Evolutionary conservation across 1,284 basidiomycete species (phyloP), one percentile per base, ranked within the genome.

Genomic region (Megacollybia platyphylla): DNA sequence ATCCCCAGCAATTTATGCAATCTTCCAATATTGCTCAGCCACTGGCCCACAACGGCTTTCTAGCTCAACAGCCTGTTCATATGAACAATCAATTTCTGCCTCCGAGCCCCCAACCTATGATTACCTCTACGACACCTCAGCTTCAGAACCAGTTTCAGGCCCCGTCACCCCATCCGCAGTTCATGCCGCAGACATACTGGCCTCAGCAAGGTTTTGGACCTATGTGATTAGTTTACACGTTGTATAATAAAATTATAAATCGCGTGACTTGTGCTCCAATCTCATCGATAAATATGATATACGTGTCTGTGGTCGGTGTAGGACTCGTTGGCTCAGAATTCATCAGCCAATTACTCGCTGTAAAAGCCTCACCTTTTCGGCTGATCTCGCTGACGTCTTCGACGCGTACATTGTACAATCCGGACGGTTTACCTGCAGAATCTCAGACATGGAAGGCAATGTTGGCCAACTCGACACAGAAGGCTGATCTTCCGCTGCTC

Each of bases 271-370:
- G 20, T 24, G 15, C 15, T 24, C 3, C 20, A 3, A 24, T 24
- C 5, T 24, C 20, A 24, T 24, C 20, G 20, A 24, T 24, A 5
- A 24, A 24, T 5, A 24, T 24, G 20, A 57, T 79, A 47, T 63
- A 71, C 43, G 75, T 93, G 44, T 87, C 87, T 38, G 71, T 93
- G 49, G 69, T 94, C 46, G 91, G 91, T 47, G 73, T 88, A 36
- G 91, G 91, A 9, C 82, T 91, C 44, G 92, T 96, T 40, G 92
- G 92, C 37, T 70, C 75, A 36, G 87, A 90, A 57, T 76, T 94
- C 52, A 71, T 94, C 55, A 61, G 70, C 39, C 87, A 89, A 59
- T 70, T 93, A n/a, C 71, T 82, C 42, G 66, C 79, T 1, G 65
- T 71, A 18, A 66, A 72, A 39, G 74, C 76, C 10, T 11, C 10